Base-by-base conservation (phyloP, 192 early-diverging fungal species). In the Coemansia sp. region DNA sequence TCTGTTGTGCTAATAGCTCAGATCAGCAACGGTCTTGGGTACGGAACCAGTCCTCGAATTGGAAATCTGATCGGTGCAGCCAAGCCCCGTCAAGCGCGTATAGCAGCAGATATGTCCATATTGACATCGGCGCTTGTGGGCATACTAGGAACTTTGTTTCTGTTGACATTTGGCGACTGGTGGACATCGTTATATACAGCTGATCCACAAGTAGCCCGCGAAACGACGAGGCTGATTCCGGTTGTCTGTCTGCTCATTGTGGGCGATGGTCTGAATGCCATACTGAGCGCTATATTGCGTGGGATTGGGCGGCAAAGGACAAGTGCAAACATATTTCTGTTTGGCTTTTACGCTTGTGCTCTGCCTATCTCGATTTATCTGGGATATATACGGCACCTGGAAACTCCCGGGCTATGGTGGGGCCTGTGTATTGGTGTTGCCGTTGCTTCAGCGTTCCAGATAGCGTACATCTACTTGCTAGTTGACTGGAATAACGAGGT, bases 41-140 rank as follows among this genome's bases (percentile, higher is more conserved):
- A n/a, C n/a, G 91, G 87, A 2, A 84, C 85, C 1, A 85, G 88
- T 14, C 90, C 89, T 36, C 83, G 95, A 11, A 85, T 95, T 37
- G 94, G 89, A 22, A 87, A 88, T 48, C 62, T 89, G 17, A 72
- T 90, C 20, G 90, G 64, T n/a, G n/a, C n/a, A n/a, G n/a, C n/a
- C n/a, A n/a, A n/a, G n/a, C n/a, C n/a, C n/a, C n/a, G n/a, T n/a
- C n/a, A n/a, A n/a, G n/a, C n/a, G n/a, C n/a, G n/a, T n/a, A n/a
- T n/a, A n/a, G n/a, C n/a, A n/a, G n/a, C 78, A 17, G 58, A 73
- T 8, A 63, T 81, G 25, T 81, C 85, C 10, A 52, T 91, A 20
- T 30, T 73, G 0, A 66, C 87, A 30, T 73, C 88, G 0, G 52
- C 86, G 1, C 45, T 86, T 1, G 61, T 89, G 29, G 87, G 86